These are phyloP conservation scores for Gossypium aridum DNA, from an alignment of 441 rosid species.

Conservation along the genomic window DNA sequence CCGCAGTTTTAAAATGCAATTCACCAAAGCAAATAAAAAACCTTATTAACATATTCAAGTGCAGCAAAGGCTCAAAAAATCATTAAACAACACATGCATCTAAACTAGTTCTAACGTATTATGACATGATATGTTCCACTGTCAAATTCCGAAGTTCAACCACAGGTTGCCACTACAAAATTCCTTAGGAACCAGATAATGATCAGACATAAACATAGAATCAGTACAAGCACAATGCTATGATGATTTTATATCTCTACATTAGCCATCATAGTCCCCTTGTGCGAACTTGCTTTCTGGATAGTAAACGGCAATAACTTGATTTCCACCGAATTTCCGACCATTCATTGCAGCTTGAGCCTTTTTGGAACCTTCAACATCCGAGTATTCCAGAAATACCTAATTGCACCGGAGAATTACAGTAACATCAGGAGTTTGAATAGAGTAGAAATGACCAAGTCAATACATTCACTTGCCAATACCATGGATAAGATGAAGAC, in stretches of 20 bases:
- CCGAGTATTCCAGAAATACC: slow-evolving; percentile 59
- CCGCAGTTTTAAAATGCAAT: no score
- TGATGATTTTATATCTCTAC: not conserved
- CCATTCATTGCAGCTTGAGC: slow-evolving; percentile 45
- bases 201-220: not conserved
- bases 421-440: not conserved
- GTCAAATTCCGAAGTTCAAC: not conserved
- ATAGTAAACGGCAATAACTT: slow-evolving; percentile 44
- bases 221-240: not conserved
- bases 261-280: slow-evolving; percentile 33
- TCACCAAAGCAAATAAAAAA: not conserved
- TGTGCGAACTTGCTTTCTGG: slow-evolving; percentile 41
- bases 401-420: slow-evolving; percentile 13
- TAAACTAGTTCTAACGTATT: not conserved
- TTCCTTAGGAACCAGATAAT: not conserved
- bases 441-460: no score
- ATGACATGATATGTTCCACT: not conserved
- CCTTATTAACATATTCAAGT: not conserved
- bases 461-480: not conserved
- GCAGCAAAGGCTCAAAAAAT: not conserved
- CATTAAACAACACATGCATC: not conserved
- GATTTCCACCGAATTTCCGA: slow-evolving; percentile 56
- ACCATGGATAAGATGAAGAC: not conserved
- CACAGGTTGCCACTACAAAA: not conserved
- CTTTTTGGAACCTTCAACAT: slow-evolving; percentile 33